Evolutionary conservation across 176 grass and related monocot species (phyloP), one percentile per base, ranked within the genome.

Genomic region (Aechmea fasciata): DNA sequence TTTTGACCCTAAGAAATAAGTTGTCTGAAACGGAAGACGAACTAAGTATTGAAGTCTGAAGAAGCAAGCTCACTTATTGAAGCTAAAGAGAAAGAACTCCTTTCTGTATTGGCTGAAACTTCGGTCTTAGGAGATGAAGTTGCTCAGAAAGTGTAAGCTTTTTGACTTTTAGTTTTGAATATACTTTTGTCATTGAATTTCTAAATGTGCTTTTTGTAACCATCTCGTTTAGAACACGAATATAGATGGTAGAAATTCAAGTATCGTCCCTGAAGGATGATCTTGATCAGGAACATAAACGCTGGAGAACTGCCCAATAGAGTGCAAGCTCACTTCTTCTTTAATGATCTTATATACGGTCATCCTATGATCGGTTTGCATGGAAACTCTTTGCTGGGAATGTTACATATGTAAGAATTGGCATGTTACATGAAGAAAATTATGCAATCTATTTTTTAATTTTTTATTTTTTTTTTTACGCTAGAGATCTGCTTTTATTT

Each of bases 41-140:
- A 78, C 18, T 99, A 99, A 73, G 63, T 77, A 4, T 77, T 79
- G 19, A 93, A 93, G 66, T 93, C 84, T 85, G 77, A 90, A 79
- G 89, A 93, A 82, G 75, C 77, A 79, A 68, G 76, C 52, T 73
- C 57, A 57, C 69, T 73, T 52, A 75, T 83, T 53, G 94, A 99
- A 79, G 78, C 80, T 65, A 99, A 90, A 88, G 90, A 99, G 63
- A 99, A 87, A 69, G 81, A 88, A 50, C 10, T 82, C 28, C 87
- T 72, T 78, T 79, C 82, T 51, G 76, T 90, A 69, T 84, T 80
- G 77, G 75, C 78, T 73, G 89, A 99, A 48, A 83, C 81, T 83
- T 82, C 80, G 7, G 59, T 67, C 68, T 50, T 99, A 51, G 82
- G 79, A 77, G 72, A 74, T 80, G 87, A 88, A 83, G 77, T 99